A percentile compares a stretch with the other conserved stretches of the same genome.
Conservation (phyloP, 805 yeast species). For the Nakazawaea ambrosiae region DNA sequence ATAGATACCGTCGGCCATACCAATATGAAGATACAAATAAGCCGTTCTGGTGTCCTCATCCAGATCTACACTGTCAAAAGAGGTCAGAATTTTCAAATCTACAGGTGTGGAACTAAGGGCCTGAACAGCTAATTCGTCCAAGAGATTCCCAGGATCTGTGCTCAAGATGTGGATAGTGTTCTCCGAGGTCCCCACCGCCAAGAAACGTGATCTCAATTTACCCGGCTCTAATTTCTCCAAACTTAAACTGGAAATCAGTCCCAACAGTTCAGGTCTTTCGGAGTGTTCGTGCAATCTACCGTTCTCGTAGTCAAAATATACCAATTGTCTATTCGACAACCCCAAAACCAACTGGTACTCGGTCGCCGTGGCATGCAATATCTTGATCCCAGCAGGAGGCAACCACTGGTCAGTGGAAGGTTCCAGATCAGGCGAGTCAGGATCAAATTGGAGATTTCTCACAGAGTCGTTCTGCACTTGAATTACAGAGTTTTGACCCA, state of each 20-base stretch:
- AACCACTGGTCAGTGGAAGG: constrained; percentile 57
- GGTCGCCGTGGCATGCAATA: constrained; percentile 56
- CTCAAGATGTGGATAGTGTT: constrained; percentile 64
- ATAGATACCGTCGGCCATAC: constrained; percentile 79
- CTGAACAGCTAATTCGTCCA: constrained; percentile 60
- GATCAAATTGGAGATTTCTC: constrained; percentile 39
- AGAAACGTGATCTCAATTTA: constrained; percentile 41
- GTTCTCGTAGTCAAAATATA: constrained; percentile 74
- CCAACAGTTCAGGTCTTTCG: constrained; percentile 46
- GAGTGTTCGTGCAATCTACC: constrained; percentile 69
- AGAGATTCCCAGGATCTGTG: constrained; percentile 47
- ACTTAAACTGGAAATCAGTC: constrained; percentile 40
- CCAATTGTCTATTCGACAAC: constrained; percentile 64
- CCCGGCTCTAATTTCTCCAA: constrained; percentile 37
- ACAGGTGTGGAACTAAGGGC: constrained; percentile 49
- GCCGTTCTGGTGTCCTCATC: constrained; percentile 8
- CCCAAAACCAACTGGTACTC: constrained; percentile 63
- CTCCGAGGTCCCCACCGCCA: constrained; percentile 71
- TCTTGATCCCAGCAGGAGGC: constrained; percentile 70
- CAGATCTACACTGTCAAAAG: constrained; percentile 18
- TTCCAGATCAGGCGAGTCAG: constrained; percentile 19
- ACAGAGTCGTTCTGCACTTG: constrained; percentile 74
- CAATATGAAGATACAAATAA: constrained; percentile 54
- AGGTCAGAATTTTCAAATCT: constrained; percentile 26
- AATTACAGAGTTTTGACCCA: constrained; percentile 55